Evolutionary conservation across 139 green algal species (phyloP).

Genomic region (Micromonas commoda): DNA sequence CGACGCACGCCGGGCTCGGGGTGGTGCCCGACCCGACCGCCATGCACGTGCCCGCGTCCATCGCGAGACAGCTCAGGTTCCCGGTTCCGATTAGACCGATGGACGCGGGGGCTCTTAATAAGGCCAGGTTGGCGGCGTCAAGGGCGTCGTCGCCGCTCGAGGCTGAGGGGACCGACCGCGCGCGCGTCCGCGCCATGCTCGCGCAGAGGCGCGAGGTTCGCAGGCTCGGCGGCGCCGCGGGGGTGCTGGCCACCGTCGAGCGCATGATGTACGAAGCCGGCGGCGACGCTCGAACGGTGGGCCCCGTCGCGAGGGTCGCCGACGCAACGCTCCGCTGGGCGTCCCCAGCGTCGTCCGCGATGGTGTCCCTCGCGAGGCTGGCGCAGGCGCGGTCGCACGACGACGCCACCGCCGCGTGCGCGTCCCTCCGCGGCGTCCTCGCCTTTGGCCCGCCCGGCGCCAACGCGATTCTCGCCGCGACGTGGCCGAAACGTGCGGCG

Average conservation of each 20-base stretch:
- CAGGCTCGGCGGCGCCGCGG: not conserved
- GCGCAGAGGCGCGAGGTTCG: not conserved
- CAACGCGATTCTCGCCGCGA: not conserved
- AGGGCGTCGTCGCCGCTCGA: too few species aligned
- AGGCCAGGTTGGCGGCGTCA: too few species aligned
- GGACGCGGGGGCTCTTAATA: too few species aligned
- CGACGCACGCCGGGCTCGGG: not conserved
- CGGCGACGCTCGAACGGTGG: not conserved
- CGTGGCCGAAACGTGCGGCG: not conserved
- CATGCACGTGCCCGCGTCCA: not conserved
- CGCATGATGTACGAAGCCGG: not conserved
- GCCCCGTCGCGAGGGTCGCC: not conserved
- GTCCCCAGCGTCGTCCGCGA: not conserved
- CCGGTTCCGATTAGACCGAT: too few species aligned
- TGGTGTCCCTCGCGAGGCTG: not conserved
- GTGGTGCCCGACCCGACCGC: not conserved
- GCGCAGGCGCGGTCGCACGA: not conserved
- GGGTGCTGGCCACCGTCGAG: not conserved
- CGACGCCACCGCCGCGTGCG: not conserved
- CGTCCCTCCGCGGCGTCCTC: not conserved
- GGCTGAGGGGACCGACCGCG: not conserved
- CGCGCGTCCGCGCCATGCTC: not conserved
- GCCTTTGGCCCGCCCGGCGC: not conserved
- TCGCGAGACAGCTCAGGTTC: not conserved
- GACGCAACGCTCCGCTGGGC: not conserved